Evolutionary conservation across 768 basidiomycete genomes (phyloP).

Genomic region (Clavaria fumosa): DNA sequence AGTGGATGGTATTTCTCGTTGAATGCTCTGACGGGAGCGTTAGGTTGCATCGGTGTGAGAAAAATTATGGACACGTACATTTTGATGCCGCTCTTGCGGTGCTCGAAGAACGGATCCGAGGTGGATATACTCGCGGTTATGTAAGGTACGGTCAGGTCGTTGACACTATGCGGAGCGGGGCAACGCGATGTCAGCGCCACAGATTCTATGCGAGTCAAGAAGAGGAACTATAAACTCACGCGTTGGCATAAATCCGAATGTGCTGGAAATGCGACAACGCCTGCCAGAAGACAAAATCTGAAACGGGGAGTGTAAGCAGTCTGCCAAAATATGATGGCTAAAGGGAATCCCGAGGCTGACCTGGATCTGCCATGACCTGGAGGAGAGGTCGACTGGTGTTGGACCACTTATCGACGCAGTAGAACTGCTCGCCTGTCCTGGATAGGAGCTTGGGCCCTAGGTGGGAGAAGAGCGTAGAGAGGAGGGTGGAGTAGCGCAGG

Average conservation of each 20-base stretch:
- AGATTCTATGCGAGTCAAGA: neutral
- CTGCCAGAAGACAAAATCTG: slow-evolving; percentile 64
- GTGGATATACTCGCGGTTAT: slow-evolving; percentile 60
- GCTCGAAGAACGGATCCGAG: slow-evolving; percentile 47
- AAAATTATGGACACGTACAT: slow-evolving; percentile 27
- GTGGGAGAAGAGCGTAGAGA: slow-evolving; percentile 34
- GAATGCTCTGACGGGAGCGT: slow-evolving; percentile 27
- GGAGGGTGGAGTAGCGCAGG: slow-evolving; percentile 41
- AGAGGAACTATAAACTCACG: slow-evolving; percentile 34
- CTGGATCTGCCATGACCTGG: slow-evolving; percentile 69
- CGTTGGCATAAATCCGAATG: slow-evolving; percentile 69
- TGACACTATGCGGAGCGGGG: slow-evolving; percentile 29
- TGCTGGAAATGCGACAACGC: slow-evolving; percentile 51
- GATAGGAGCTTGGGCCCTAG: slow-evolving; percentile 60
- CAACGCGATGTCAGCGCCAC: neutral
- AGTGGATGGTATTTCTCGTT: slow-evolving; percentile 41
- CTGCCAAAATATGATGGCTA: neutral
- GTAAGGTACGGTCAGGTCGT: slow-evolving; percentile 74
- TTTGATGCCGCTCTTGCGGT: slow-evolving; percentile 40
- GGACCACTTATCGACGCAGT: slow-evolving; percentile 58
- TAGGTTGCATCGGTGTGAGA: neutral
- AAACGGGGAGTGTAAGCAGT: slow-evolving; percentile 5
- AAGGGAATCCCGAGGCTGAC: slow-evolving; percentile 20
- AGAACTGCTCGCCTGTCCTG: slow-evolving; percentile 71
- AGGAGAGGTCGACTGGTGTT: slow-evolving; percentile 49